These are phyloP conservation scores for Ottelia alismoides DNA, from an alignment of 106 monocot genomes.

Conservation along the genomic window DNA sequence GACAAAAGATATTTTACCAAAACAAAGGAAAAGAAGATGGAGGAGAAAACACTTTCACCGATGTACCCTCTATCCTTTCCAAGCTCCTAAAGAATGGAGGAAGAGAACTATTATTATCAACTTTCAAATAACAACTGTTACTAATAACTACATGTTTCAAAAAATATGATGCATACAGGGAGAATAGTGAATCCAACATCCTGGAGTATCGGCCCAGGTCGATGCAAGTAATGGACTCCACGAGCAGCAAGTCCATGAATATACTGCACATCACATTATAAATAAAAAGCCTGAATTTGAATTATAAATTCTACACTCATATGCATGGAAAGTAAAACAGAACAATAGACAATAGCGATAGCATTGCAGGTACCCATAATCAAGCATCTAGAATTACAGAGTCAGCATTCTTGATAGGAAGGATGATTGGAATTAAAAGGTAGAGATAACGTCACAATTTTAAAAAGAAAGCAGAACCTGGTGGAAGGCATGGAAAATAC, in stretches of 20 bases:
- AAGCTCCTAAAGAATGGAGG: constrained; percentile 36
- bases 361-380: too few species aligned
- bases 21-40: constrained; percentile 57
- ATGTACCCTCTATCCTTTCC: constrained; percentile 70
- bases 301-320: not conserved
- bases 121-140: not conserved
- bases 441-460: not conserved
- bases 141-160: not conserved
- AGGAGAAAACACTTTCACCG: constrained; percentile 65
- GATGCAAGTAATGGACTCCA: constrained; percentile 89
- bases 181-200: constrained; percentile 74
- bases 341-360: not conserved
- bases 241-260: constrained; percentile 87
- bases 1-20: constrained; percentile 32
- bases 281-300: not conserved
- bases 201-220: constrained; percentile 71
- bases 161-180: constrained; percentile 26
- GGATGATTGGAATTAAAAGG: not conserved
- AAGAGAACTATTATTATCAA: not conserved
- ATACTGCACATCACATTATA: constrained; percentile 29
- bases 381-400: too few species aligned
- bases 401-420: not conserved
- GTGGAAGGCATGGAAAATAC: not conserved
- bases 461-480: not conserved
- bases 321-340: not conserved